A percentile compares a stretch with the other conserved stretches of the same genome.
Conservation (phyloP, 352 stramenopile genomes). For the Pelagophyceae sp. region DNA sequence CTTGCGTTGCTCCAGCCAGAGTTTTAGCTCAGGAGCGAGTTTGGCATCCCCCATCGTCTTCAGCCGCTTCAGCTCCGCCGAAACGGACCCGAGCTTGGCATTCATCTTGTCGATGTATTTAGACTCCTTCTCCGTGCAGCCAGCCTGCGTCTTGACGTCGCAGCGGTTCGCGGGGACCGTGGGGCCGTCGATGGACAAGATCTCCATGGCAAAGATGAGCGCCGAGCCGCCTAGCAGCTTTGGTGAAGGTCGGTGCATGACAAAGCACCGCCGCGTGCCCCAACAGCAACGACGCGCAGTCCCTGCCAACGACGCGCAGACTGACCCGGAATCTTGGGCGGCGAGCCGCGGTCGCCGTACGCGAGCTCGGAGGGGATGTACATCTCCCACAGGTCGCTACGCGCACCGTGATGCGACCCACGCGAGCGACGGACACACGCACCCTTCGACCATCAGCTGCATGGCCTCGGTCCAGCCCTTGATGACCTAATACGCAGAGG, state of each 20-base stretch:
- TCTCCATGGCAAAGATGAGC: constrained; percentile 92
- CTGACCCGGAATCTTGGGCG: constrained; percentile 80
- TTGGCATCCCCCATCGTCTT: neutral
- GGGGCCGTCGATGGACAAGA: constrained; percentile 76
- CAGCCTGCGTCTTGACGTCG: neutral
- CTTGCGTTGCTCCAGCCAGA: constrained; percentile 11
- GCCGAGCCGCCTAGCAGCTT: too few relatives aligned
- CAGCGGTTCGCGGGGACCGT: neutral
- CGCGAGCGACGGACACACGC: constrained; percentile 23
- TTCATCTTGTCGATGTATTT: constrained; percentile 7
- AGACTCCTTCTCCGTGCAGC: neutral
- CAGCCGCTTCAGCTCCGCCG: constrained; percentile 7
- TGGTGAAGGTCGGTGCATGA: too few relatives aligned
- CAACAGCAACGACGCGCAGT: too few relatives aligned
- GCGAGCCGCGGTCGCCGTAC: constrained; percentile 82
- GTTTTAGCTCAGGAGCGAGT: neutral
- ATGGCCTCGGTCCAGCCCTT: constrained; percentile 76
- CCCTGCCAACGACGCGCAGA: too few relatives aligned
- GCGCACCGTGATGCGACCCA: constrained; percentile 23
- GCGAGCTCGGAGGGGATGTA: constrained; percentile 77
- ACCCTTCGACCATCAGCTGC: constrained; percentile 70
- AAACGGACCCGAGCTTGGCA: neutral
- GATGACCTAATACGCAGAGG: constrained; percentile 46
- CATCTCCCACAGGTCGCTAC: constrained; percentile 66
- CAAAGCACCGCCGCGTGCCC: too few relatives aligned